Evolutionary conservation across 108 stramenopile genomes (phyloP), one percentile per base, ranked within the genome.

Genomic region (Schizochytrium sp.): DNA sequence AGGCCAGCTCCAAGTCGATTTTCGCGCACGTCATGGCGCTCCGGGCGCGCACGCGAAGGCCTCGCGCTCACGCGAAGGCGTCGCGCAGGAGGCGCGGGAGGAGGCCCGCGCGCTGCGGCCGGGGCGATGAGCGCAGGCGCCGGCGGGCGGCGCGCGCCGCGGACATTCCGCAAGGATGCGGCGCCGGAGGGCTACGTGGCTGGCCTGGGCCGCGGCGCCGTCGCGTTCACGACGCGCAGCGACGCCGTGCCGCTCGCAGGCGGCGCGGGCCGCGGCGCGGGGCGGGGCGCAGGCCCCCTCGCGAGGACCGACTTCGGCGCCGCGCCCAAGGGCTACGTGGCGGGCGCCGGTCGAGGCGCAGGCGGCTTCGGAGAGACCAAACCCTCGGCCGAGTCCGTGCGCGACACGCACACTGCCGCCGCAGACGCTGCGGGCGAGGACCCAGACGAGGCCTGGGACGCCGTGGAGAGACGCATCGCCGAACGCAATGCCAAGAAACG

Each of bases 151-250:
- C 72, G 29, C 16, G 28, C 23, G 34, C 72, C 72, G 72, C 28
- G 34, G 28, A 72, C 72, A 2, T 83, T 83, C 76, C n/a, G 48
- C 48, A 12, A 23, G 45, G n/a, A 12, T 6, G 23, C 18, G 10
- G 48, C 48, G 76, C 76, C 76, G n/a, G 76, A 47, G 12, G 76
- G 76, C n/a, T 99, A 99, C 92, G 93, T 98, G 44, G 95, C 99
- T 41, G 98, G 99, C 45, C 91, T 97, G 6, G 99, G 98, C 8
- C 96, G 98, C 44, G 98, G 99, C 44, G 98, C 98, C 44, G 93
- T 97, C 34, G 98, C 98, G 10, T 99, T 99, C 93, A 97, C 97
- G 19, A 99, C 98, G 4, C 96, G 97, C 5, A 93, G 94, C 57
- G 98, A 99, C 90, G 95, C 99, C 58, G 98, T 98, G 5, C 93